Percentiles rank a stretch among this genome's conserved stretches.
These are phyloP conservation scores for Diplotaxis tenuifolia DNA, from an alignment of 345 rosid genomes.

Conservation along the genomic window DNA sequence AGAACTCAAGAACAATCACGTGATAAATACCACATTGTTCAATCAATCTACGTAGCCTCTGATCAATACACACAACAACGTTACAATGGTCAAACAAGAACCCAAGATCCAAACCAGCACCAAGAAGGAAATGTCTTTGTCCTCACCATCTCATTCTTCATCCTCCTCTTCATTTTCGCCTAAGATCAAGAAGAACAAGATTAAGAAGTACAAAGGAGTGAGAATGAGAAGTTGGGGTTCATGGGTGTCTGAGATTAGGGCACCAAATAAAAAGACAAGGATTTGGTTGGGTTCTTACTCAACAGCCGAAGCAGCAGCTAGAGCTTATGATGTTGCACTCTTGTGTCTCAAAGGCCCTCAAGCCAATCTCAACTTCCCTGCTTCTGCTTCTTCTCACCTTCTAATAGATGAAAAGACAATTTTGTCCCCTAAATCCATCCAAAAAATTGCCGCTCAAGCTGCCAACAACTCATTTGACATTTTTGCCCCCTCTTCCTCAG, in stretches of 20 bases:
- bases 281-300: slow-evolving; percentile 98
- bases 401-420: slow-evolving; percentile 35
- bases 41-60: background rate
- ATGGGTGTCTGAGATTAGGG: slow-evolving; percentile 95
- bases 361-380: slow-evolving; percentile 82
- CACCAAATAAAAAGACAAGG: slow-evolving; percentile 92
- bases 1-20: slow-evolving; percentile 17
- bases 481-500: slow-evolving; percentile 20
- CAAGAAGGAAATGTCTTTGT: slow-evolving; percentile 5
- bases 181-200: slow-evolving; percentile 39
- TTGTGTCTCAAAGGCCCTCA: slow-evolving; percentile 86
- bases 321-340: slow-evolving; percentile 97
- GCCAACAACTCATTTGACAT: slow-evolving; percentile 32
- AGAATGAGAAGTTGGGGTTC: slow-evolving; percentile 99
- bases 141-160: slow-evolving; percentile 16
- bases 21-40: slow-evolving; percentile 6
- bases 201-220: slow-evolving; percentile 91
- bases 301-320: slow-evolving; percentile 92
- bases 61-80: slow-evolving; percentile 5
- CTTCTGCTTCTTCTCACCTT: slow-evolving; percentile 37
- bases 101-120: slow-evolving; percentile 23
- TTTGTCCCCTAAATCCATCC: slow-evolving; percentile 88
- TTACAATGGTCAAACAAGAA: slow-evolving; percentile 32
- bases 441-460: slow-evolving; percentile 84
- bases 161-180: slow-evolving; percentile 19